Base-by-base conservation (phyloP, 306 rosid genomes). In the Acmispon strigosus region DNA sequence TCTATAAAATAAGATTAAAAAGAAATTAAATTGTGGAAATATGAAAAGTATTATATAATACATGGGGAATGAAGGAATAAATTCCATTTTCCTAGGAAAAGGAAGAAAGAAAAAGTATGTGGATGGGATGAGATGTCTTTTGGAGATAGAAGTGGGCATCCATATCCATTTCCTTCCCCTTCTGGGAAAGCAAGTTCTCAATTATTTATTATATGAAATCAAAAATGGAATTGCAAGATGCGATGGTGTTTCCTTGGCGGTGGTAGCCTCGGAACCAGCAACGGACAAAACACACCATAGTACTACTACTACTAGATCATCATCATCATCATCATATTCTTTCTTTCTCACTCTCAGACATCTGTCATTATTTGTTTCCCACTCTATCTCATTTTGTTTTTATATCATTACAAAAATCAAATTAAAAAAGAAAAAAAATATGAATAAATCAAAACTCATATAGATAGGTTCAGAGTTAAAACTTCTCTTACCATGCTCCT, bases 221-320 rank as follows among this genome's bases (percentile, higher is more conserved):
- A 48, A 19, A 39, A 27, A 39, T 4, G 9, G 12, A 24, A 42
- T 45, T 13, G 52, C 11, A 24, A 63, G 37, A 32, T 22, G 3
- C 48, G 48, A 45, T 22, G 73, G 54, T 86, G 89, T 78, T 88
- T 78, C 88, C 84, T 71, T 69, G 83, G 70, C 81, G 91, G 89
- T 84, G 96, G 91, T 80, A 86, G 75, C 89, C 75, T 82, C 27
- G 81, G 69, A 60, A 62, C 63, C 43, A 63, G 18, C 62, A 32
- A 62, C 2, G 72, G 60, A 69, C 63, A 60, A 60, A 59, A 37
- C 0, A 16, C 3, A 27, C 32, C 17, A 24, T 4, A 43, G 0
- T 1, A 4, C 24, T 22, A 22, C 24, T 22, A 3, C 3, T n/a
- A n/a, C n/a, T n/a, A n/a, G n/a, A n/a, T n/a, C n/a, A n/a, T n/a